phyloP scores from a whole-genome alignment of 23 red algal genomes.

The Gracilaria caudata region DNA sequence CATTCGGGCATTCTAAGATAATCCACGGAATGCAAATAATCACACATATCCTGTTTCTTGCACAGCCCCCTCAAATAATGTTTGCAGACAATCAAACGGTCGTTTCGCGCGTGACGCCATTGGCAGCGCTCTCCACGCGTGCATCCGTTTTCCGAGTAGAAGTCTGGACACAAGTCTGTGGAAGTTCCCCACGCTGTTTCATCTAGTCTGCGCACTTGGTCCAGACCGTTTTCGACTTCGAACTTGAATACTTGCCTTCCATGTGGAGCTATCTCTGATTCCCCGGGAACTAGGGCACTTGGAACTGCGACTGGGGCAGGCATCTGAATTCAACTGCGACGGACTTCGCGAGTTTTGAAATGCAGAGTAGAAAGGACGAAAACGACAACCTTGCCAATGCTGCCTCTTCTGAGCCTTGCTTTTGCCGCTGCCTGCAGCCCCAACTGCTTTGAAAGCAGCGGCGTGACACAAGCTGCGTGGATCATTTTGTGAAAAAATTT shows the following conservation, averaged over 20 bases:
- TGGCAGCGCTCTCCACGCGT: conserved; percentile 90
- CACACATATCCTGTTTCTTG: conserved; percentile 97
- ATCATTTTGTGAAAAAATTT: too few species aligned
- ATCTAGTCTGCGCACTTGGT: conserved; percentile 83
- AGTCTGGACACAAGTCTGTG: conserved; percentile 94
- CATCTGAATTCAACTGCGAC: not conserved
- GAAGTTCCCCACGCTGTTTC: conserved; percentile 82
- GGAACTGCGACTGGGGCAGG: not conserved
- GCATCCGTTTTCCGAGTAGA: conserved; percentile 88
- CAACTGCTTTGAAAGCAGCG: too few species aligned
- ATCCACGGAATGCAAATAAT: conserved; percentile 96
- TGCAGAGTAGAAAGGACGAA: too few species aligned
- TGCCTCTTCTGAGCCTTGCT: too few species aligned
- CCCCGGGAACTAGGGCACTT: conserved; percentile 1
- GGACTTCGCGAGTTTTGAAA: not conserved
- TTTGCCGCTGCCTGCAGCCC: too few species aligned
- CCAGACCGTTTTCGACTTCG: conserved; percentile 80
- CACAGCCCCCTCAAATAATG: conserved; percentile 97
- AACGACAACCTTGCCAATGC: too few species aligned
- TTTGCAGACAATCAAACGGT: conserved; percentile 96
- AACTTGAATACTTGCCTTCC: conserved; percentile 84
- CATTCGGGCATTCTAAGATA: conserved; percentile 96
- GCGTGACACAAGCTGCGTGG: too few species aligned
- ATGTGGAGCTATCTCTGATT: conserved; percentile 74
- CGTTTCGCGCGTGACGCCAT: conserved; percentile 95